Evolutionary conservation across 805 yeast species (phyloP).

Genomic region (Ogataea pini): DNA sequence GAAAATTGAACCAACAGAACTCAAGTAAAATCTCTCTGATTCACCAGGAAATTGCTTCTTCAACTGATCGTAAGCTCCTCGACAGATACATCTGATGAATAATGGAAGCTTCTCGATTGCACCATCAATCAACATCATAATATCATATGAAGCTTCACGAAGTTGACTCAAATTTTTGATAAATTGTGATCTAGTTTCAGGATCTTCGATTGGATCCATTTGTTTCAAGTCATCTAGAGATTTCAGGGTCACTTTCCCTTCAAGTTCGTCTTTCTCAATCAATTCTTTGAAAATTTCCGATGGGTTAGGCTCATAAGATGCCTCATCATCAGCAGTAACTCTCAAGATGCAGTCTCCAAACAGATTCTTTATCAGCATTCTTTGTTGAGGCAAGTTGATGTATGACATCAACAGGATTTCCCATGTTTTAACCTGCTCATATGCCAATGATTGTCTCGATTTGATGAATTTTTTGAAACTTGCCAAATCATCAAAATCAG

Average conservation of each 20-base stretch:
- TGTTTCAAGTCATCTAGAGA: conserved; percentile 31
- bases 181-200: conserved; percentile 68
- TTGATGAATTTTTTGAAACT: conserved; percentile 30
- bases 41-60: conserved; percentile 54
- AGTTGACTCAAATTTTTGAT: conserved; percentile 71
- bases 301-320: conserved; percentile 84
- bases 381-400: conserved; percentile 49
- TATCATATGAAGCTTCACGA: conserved; percentile 67
- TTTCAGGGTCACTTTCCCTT: conserved; percentile 29
- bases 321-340: conserved; percentile 47
- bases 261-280: conserved; percentile 37
- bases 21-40: conserved; percentile 56
- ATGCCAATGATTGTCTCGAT: conserved; percentile 23
- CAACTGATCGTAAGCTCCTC: conserved; percentile 36
- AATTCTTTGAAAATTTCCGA: conserved; percentile 48
- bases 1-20: conserved; percentile 68
- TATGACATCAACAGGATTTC: conserved; percentile 43
- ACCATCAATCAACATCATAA: conserved; percentile 52
- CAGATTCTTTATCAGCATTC: conserved; percentile 43
- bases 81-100: conserved; percentile 57
- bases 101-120: conserved; percentile 48
- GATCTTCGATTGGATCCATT: conserved; percentile 74
- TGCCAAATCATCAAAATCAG: conserved; percentile 21
- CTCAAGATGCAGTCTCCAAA: conserved; percentile 41
- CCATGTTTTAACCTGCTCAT: conserved; percentile 40